Conservation (phyloP, 257 asterid species). For the Avicennia marina region DNA sequence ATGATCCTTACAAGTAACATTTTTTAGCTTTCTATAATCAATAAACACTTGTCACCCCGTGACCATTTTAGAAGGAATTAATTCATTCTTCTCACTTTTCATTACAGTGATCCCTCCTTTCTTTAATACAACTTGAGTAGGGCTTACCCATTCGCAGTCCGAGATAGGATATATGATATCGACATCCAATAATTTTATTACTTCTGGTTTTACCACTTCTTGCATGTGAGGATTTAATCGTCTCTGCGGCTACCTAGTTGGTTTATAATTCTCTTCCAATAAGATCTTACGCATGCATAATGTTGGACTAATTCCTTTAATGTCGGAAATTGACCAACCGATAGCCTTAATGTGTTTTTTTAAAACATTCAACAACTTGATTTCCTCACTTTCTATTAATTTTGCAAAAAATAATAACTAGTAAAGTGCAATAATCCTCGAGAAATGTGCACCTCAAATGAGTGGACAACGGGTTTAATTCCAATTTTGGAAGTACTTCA, state of each 20-base stretch:
- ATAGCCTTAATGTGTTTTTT: no score
- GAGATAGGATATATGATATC: neutral
- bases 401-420: neutral
- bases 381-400: neutral
- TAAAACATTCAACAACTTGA: no score
- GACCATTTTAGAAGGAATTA: neutral
- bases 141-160: neutral
- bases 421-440: neutral
- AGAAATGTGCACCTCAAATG: neutral
- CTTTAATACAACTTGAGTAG: neutral
- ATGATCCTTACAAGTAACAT: no score
- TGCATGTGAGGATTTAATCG: no score
- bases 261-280: no score
- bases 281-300: neutral
- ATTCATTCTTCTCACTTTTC: no score
- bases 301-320: neutral
- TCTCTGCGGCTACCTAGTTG: no score
- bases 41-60: neutral
- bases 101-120: neutral
- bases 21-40: neutral
- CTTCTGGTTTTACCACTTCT: no score
- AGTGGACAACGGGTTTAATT: neutral
- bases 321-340: neutral
- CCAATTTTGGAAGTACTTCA: neutral
- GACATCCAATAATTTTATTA: neutral